Conservation (phyloP, 176 grass and related monocot genomes). For the Cocos nucifera region DNA sequence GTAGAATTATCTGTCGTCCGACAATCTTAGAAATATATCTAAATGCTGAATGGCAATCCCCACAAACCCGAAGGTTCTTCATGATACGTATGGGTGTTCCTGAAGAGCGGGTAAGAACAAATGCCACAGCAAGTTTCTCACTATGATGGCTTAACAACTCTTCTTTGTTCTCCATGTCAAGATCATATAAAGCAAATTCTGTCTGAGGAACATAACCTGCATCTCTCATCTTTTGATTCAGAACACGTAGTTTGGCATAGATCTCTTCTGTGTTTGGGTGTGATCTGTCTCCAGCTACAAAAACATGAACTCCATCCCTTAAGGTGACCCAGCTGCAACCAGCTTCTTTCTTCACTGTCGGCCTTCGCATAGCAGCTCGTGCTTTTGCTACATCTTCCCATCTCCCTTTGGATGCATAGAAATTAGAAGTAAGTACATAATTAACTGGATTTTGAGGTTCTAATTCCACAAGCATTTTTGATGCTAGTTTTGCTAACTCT, state of each 20-base stretch:
- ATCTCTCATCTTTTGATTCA: constrained; percentile 54
- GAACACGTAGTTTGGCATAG: constrained; percentile 44
- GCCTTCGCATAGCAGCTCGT: constrained; percentile 35
- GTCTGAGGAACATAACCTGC: constrained; percentile 50
- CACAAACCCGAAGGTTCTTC: constrained; percentile 69
- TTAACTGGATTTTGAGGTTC: constrained; percentile 85
- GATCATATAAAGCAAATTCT: constrained; percentile 54
- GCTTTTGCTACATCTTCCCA: constrained; percentile 69
- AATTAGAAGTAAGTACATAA: constrained; percentile 68
- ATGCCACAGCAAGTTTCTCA: constrained; percentile 74
- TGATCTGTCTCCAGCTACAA: constrained; percentile 62
- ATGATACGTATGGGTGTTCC: constrained; percentile 58
- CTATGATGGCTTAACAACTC: constrained; percentile 63
- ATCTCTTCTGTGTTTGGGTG: constrained; percentile 71
- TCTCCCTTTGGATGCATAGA: constrained; percentile 59
- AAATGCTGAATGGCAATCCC: constrained; percentile 70
- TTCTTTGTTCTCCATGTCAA: constrained; percentile 65
- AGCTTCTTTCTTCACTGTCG: constrained; percentile 53
- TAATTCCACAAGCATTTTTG: constrained; percentile 57
- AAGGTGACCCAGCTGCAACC: constrained; percentile 74
- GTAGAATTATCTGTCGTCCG: constrained; percentile 48
- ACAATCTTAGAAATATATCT: constrained; percentile 64
- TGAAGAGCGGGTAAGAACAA: constrained; percentile 51
- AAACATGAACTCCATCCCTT: constrained; percentile 62
- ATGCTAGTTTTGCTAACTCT: constrained; percentile 54